These are phyloP conservation scores for Trametes meyenii DNA, from an alignment of 768 basidiomycete species.

Conservation along the genomic window DNA sequence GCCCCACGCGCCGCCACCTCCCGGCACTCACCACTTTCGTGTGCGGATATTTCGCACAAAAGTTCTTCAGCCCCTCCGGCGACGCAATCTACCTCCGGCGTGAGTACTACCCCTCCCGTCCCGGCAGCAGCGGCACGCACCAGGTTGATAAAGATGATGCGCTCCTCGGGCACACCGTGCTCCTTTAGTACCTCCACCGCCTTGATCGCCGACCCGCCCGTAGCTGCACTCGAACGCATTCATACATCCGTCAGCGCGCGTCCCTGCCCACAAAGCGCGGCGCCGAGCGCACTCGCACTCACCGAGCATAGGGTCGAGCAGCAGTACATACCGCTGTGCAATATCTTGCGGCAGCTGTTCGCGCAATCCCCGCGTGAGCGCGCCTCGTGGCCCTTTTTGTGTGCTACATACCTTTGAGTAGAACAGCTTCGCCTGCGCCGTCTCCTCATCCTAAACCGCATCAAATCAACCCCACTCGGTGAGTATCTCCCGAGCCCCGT, in stretches of 20 bases:
- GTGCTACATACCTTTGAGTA: constrained; percentile 67
- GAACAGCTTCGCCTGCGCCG: constrained; percentile 89
- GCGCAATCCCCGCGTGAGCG: background rate
- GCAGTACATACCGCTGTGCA: constrained; percentile 84
- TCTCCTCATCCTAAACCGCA: constrained; percentile 94
- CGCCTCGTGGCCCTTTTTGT: background rate
- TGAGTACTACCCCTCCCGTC: background rate
- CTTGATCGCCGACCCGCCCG: constrained; percentile 97
- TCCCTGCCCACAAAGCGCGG: no score
- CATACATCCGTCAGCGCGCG: background rate
- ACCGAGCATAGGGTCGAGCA: constrained; percentile 98
- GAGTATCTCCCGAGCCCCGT: background rate
- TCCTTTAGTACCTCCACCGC: constrained; percentile 94
- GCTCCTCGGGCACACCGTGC: constrained; percentile 90
- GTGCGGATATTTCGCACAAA: constrained; percentile 74
- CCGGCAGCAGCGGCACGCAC: constrained; percentile 44
- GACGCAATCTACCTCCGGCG: constrained; percentile 67
- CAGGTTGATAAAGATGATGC: constrained; percentile 93
- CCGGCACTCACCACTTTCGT: constrained; percentile 68
- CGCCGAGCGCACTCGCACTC: constrained; percentile 27
- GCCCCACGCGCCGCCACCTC: background rate
- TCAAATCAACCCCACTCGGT: background rate
- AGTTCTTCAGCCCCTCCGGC: constrained; percentile 85
- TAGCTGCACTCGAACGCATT: constrained; percentile 51
- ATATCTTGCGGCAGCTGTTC: constrained; percentile 90